These are phyloP conservation scores for Nitzschia sp. DNA, from an alignment of 108 stramenopile species.

Conservation along the genomic window DNA sequence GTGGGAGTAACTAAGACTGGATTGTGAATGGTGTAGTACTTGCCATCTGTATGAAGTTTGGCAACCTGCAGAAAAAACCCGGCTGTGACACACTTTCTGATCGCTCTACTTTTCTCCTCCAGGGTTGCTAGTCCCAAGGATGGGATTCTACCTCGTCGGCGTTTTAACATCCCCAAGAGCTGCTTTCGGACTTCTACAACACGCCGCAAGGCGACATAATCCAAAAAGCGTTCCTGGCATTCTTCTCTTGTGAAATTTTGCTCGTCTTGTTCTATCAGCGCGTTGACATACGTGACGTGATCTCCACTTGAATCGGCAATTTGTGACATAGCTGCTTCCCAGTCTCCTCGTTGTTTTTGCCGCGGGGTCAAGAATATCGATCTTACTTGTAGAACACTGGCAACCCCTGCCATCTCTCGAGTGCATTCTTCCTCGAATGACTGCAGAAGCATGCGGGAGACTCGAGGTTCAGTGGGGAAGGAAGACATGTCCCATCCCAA, in stretches of 20 bases:
- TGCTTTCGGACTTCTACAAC: constrained; percentile 78
- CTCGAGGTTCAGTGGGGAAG: constrained; percentile 82
- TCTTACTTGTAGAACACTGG: constrained; percentile 84
- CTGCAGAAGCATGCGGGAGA: constrained; percentile 80
- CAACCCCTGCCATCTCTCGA: constrained; percentile 86
- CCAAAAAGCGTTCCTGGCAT: constrained; percentile 81
- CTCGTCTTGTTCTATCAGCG: constrained; percentile 72
- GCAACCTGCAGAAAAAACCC: constrained; percentile 96
- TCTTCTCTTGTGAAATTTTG: constrained; percentile 63
- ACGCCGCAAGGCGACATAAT: constrained; percentile 66
- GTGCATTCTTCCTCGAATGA: constrained; percentile 63
- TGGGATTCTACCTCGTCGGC: constrained; percentile 39
- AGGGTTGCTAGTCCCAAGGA: constrained; percentile 44
- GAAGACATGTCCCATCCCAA: constrained; percentile 81
- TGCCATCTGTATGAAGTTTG: constrained; percentile 88
- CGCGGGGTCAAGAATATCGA: constrained; percentile 65
- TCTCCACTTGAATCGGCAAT: constrained; percentile 85
- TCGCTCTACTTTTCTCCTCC: constrained; percentile 61
- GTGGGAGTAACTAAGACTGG: constrained; percentile 65
- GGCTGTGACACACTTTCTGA: constrained; percentile 84
- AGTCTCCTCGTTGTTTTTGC: constrained; percentile 66
- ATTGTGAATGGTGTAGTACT: constrained; percentile 91
- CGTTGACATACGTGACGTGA: constrained; percentile 88
- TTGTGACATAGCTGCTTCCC: constrained; percentile 83
- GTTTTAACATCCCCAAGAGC: constrained; percentile 64